Conservation (phyloP, 805 yeast species). For the Diddensiella caesifluorescens region DNA sequence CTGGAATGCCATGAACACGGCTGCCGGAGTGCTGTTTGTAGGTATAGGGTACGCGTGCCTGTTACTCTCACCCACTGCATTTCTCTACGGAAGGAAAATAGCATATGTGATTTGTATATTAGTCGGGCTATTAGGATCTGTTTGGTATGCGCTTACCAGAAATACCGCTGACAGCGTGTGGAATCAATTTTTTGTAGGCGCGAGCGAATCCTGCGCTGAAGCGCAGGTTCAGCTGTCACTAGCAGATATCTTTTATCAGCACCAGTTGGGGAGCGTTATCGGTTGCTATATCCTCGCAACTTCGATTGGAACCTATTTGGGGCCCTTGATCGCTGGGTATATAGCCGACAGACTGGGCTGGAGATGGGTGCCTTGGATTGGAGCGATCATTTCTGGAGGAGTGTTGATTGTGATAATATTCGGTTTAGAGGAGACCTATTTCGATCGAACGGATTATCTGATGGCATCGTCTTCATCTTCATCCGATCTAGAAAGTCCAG, state of each 20-base stretch:
- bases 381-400: constrained; percentile 58
- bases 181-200: constrained; percentile 75
- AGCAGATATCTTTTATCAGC: constrained; percentile 71
- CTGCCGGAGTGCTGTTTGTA: constrained; percentile 72
- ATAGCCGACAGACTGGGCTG: constrained; percentile 54
- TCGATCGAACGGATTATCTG: constrained; percentile 29
- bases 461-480: background rate
- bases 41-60: constrained; percentile 64
- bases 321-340: constrained; percentile 73
- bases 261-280: constrained; percentile 65
- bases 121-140: constrained; percentile 59
- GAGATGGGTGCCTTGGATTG: constrained; percentile 73
- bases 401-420: constrained; percentile 49
- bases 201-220: constrained; percentile 71
- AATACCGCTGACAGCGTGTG: constrained; percentile 58
- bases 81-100: constrained; percentile 62
- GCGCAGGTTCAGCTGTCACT: constrained; percentile 61
- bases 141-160: constrained; percentile 62
- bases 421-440: constrained; percentile 64
- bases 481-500: background rate
- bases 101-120: constrained; percentile 56
- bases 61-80: constrained; percentile 61
- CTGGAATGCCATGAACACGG: constrained; percentile 66
- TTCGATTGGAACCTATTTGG: constrained; percentile 72
- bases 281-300: constrained; percentile 72